Conservation (phyloP, 2,329 filamentous ascomycete genomes). For the Metarhizium brunneum region DNA sequence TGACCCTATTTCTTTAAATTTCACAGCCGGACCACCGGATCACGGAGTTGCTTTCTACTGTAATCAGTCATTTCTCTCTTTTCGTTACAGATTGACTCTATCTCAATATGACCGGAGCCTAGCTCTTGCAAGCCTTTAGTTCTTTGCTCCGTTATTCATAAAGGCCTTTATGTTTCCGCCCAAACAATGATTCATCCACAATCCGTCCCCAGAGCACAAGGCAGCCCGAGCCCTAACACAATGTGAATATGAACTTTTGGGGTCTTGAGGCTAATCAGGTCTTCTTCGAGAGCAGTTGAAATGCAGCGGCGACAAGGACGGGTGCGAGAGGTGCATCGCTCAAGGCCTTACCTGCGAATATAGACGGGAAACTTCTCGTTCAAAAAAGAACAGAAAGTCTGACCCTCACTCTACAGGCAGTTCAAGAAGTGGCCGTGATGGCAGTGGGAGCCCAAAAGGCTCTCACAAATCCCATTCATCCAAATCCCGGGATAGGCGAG, state of each 20-base stretch:
- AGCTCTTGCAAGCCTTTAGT: no score
- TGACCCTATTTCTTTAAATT: neutral
- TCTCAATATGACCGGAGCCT: no score
- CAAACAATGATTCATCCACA: no score
- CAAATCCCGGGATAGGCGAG: neutral
- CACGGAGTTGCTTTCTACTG: neutral
- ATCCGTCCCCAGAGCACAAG: no score
- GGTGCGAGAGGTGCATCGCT: constrained; percentile 25
- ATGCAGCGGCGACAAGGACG: constrained; percentile 28
- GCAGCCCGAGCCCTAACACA: neutral
- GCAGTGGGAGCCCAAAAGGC: constrained; percentile 3
- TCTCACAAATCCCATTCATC: neutral
- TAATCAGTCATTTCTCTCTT: neutral
- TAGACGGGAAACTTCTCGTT: constrained; percentile 23
- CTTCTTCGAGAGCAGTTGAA: constrained; percentile 17
- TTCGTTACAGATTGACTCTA: no score
- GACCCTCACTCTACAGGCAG: constrained; percentile 4
- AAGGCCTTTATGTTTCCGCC: no score
- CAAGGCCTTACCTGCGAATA: constrained; percentile 25
- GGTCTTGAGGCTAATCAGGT: neutral
- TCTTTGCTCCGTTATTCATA: no score
- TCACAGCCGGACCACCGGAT: neutral
- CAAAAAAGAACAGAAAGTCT: constrained; percentile 18
- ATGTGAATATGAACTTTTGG: neutral
- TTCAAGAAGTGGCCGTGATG: constrained; percentile 1